phyloP scores from a whole-genome alignment of 805 yeast genomes.

The Kazachstania africana region DNA sequence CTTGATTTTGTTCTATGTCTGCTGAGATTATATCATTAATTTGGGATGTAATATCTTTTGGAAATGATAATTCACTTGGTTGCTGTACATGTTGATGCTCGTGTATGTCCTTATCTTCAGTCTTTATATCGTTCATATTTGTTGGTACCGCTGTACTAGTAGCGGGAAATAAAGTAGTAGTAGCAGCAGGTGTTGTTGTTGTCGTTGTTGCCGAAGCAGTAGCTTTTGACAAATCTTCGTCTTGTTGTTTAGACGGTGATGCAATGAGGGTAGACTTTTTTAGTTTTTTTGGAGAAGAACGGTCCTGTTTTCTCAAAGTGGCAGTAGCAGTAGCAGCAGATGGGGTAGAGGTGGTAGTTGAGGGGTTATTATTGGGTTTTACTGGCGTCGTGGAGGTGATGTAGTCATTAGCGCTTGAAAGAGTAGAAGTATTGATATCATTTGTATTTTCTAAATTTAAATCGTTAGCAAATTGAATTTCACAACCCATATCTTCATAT shows the following conservation, averaged over 20 bases:
- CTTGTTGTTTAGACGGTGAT: not conserved
- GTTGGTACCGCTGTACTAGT: constrained; percentile 9
- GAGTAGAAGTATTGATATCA: not conserved
- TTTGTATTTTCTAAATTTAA: not conserved
- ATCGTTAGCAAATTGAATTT: constrained; percentile 28
- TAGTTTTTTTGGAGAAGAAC: constrained; percentile 9
- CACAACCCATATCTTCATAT: constrained; percentile 68
- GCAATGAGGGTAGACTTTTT: not conserved
- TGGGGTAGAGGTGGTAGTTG: constrained; percentile 24
- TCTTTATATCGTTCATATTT: constrained; percentile 2
- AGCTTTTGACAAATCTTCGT: not conserved
- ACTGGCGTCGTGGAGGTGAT: not conserved
- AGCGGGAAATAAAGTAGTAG: not conserved
- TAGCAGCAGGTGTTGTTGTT: constrained; percentile 1
- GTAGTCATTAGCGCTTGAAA: not conserved
- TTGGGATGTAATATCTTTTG: constrained; percentile 20
- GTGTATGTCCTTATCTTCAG: not conserved
- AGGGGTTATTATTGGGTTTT: no score
- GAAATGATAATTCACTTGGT: constrained; percentile 13
- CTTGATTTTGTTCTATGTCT: constrained; percentile 15
- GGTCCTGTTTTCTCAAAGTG: constrained; percentile 21
- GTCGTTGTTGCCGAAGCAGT: not conserved
- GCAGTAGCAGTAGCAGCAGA: constrained; percentile 21
- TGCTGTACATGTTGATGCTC: constrained; percentile 2
- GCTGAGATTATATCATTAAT: constrained; percentile 17